phyloP scores from a whole-genome alignment of 2,329 filamentous ascomycete genomes.

The Monilinia fructicola region DNA sequence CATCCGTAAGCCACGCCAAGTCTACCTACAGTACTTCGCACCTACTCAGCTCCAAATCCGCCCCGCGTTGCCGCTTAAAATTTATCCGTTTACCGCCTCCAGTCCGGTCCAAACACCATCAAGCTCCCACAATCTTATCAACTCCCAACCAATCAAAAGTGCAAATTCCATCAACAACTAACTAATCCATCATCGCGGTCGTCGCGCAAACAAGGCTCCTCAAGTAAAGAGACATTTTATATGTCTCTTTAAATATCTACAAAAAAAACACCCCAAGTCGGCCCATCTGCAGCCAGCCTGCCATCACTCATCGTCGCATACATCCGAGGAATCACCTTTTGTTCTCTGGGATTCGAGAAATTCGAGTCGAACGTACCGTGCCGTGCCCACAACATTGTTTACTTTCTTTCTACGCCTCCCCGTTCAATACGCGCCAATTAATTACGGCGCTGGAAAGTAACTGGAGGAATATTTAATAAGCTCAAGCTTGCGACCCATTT shows the following conservation, averaged over 20 bases:
- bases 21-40: not conserved
- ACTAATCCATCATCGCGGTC: constrained; percentile 15
- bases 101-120: not conserved
- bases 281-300: constrained; percentile 15
- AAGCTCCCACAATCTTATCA: constrained; percentile 17
- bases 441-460: constrained; percentile 10
- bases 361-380: not conserved
- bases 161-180: constrained; percentile 21
- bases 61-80: constrained; percentile 14
- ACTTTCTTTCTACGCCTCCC: constrained; percentile 12
- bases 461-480: not conserved
- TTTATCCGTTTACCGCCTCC: not conserved
- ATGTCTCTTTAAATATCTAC: constrained; percentile 1
- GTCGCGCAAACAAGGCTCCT: constrained; percentile 23
- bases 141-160: constrained; percentile 12
- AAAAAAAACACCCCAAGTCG: not conserved
- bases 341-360: constrained; percentile 8
- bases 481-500: constrained; percentile 1
- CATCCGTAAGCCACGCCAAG: not conserved
- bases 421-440: not conserved
- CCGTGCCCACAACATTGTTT: constrained; percentile 9
- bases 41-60: not conserved
- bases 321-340: not conserved
- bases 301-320: not conserved
- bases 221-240: constrained; percentile 9